These are phyloP conservation scores for Neurospora intermedia DNA, from an alignment of 495 filamentous ascomycete species.

Conservation along the genomic window DNA sequence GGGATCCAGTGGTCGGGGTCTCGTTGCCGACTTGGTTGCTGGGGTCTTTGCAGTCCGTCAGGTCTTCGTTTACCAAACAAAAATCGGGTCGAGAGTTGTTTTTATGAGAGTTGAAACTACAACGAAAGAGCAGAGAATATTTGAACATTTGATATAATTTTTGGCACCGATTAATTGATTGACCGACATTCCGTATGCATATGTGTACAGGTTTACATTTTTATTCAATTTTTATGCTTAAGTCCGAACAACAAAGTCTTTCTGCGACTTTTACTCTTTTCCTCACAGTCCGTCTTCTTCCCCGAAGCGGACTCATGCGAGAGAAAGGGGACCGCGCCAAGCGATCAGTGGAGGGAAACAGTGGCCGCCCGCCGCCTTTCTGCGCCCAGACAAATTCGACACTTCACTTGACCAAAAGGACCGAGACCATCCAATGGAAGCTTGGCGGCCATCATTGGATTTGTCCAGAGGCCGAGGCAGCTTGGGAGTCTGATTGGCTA, in stretches of 20 bases:
- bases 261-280: neutral
- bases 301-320: neutral
- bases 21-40: neutral
- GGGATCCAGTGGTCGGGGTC: neutral
- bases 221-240: neutral
- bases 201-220: neutral
- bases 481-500: neutral
- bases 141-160: neutral
- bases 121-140: neutral
- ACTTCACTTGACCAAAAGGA: neutral
- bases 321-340: neutral
- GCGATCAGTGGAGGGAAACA: neutral
- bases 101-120: neutral
- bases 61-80: neutral
- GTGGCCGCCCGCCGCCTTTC: neutral
- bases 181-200: neutral
- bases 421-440: slow-evolving; percentile 3
- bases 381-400: neutral
- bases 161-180: neutral
- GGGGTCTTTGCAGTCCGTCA: neutral
- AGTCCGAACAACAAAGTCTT: neutral
- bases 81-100: neutral
- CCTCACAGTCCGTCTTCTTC: neutral
- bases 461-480: no score
- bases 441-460: slow-evolving; percentile 22